A percentile compares a stretch with the other conserved stretches of the same genome.
Evolutionary conservation across 352 stramenopile genomes (phyloP).

Genomic region (Phytophthora podocarpi): DNA sequence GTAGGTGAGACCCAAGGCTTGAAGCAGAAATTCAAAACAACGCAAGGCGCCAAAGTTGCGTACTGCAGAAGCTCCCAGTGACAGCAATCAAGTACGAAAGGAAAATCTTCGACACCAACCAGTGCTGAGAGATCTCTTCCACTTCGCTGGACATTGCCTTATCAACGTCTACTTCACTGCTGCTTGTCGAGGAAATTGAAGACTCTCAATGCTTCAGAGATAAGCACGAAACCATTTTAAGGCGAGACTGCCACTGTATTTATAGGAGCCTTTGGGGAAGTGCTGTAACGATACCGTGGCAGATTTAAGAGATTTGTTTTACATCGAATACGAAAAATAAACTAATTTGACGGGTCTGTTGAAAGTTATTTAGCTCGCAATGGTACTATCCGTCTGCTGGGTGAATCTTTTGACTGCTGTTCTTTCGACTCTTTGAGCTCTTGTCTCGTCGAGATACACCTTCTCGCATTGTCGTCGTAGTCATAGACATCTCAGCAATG

Average conservation of each 20-base stretch:
- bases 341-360: neutral
- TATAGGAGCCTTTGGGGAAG: neutral
- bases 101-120: conserved; percentile 46
- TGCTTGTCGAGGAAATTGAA: neutral
- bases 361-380: neutral
- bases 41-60: neutral
- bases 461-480: conserved; percentile 24
- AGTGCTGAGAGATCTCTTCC: conserved; percentile 41
- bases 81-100: conserved; percentile 61
- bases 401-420: conserved; percentile 17
- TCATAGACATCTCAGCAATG: conserved; percentile 24
- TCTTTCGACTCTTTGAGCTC: conserved; percentile 16
- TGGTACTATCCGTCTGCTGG: neutral
- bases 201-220: neutral
- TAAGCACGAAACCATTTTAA: neutral
- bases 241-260: neutral
- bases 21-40: too few species aligned
- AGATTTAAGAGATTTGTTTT: neutral
- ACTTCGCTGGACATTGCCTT: conserved; percentile 14
- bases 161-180: neutral
- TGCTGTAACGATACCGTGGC: too few species aligned
- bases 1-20: too few species aligned
- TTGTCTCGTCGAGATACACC: conserved; percentile 14
- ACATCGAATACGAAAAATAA: neutral
- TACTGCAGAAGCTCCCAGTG: conserved; percentile 67